Percentiles rank a stretch among this genome's conserved stretches.
Conservation (phyloP, 2,329 filamentous ascomycete species). For the Penicillium sp. region DNA sequence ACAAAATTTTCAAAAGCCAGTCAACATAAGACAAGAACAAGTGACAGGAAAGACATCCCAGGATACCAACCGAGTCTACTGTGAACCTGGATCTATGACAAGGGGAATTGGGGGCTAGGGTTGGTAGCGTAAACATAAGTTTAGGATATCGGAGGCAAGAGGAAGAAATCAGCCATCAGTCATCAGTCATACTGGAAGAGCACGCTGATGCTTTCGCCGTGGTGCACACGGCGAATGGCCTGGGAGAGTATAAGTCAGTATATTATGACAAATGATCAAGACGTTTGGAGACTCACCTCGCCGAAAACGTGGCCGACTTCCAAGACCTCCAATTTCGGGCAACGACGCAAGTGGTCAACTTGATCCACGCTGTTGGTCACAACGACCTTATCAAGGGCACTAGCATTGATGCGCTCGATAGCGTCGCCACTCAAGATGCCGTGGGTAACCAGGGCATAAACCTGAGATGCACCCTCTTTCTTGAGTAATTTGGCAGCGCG, state of each 20-base stretch:
- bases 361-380: slow-evolving; percentile 96
- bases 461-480: slow-evolving; percentile 82
- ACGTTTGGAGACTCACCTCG: slow-evolving; percentile 58
- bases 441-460: slow-evolving; percentile 91
- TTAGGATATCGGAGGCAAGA: slow-evolving; percentile 8
- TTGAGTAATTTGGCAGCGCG: slow-evolving; percentile 95
- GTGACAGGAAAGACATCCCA: slow-evolving; percentile 7
- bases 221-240: slow-evolving; percentile 91
- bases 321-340: slow-evolving; percentile 86
- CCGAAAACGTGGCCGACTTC: slow-evolving; percentile 88
- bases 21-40: slow-evolving; percentile 12
- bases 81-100: slow-evolving; percentile 13
- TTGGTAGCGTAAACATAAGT: neutral
- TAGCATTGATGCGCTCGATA: slow-evolving; percentile 90
- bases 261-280: neutral
- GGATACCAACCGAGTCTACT: slow-evolving; percentile 25
- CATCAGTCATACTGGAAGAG: slow-evolving; percentile 78
- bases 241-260: slow-evolving; percentile 38
- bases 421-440: slow-evolving; percentile 94
- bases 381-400: slow-evolving; percentile 85
- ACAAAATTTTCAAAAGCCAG: slow-evolving; percentile 7
- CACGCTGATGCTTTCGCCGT: slow-evolving; percentile 95
- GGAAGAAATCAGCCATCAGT: slow-evolving; percentile 9
- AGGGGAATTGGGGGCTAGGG: slow-evolving; percentile 3
- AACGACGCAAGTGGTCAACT: slow-evolving; percentile 70